Percentiles rank a stretch among this genome's conserved stretches.
phyloP scores from a whole-genome alignment of 2,329 filamentous ascomycete species.

The Neofusicoccum sp. region DNA sequence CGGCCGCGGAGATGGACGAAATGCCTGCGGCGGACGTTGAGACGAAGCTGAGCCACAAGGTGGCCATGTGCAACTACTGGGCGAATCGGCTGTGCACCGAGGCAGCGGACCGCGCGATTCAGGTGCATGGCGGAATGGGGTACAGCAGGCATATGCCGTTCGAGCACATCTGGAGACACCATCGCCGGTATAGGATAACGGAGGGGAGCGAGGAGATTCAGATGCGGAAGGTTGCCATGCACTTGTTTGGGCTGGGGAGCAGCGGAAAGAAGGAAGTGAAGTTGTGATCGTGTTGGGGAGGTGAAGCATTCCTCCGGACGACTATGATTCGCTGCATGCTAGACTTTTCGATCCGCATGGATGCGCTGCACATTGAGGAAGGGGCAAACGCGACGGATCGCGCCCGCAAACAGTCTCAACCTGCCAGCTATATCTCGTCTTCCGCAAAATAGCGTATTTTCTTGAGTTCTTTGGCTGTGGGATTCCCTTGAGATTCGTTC shows the following conservation, averaged over 20 bases:
- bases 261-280: constrained; percentile 37
- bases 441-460: too few species aligned
- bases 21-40: constrained; percentile 49
- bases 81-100: constrained; percentile 60
- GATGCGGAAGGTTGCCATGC: constrained; percentile 63
- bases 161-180: constrained; percentile 65
- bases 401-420: too few species aligned
- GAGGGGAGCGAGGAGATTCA: constrained; percentile 66
- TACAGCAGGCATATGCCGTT: constrained; percentile 60
- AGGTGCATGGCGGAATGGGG: constrained; percentile 60
- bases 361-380: too few species aligned
- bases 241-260: constrained; percentile 55
- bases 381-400: too few species aligned
- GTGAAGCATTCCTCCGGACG: too few species aligned
- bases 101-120: constrained; percentile 62
- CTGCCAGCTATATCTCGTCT: too few species aligned
- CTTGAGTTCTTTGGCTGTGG: too few species aligned
- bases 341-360: too few species aligned
- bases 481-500: too few species aligned
- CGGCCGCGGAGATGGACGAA: constrained; percentile 61
- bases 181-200: constrained; percentile 62
- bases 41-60: constrained; percentile 58
- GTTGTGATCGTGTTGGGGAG: constrained; percentile 21
- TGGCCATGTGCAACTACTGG: constrained; percentile 66
- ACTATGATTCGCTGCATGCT: too few species aligned